Evolutionary conservation across 2,329 filamentous ascomycete species (phyloP).

Genomic region (Didymella segeticola): DNA sequence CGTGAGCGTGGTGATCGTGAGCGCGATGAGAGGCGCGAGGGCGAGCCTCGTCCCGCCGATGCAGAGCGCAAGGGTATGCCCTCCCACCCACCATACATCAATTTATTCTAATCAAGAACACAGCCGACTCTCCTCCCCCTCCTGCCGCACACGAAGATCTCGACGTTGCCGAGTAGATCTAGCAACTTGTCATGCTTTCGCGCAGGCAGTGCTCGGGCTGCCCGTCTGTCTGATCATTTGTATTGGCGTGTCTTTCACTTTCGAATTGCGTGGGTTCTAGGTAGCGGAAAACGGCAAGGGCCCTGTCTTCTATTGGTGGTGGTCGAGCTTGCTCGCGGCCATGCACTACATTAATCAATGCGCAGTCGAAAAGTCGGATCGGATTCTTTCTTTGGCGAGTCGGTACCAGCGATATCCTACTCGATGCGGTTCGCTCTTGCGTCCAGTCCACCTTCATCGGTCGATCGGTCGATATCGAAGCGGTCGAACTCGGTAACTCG

Average conservation of each 20-base stretch:
- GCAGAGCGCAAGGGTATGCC: slow-evolving; percentile 85
- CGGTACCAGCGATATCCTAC: slow-evolving; percentile 45
- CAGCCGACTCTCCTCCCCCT: slow-evolving; percentile 78
- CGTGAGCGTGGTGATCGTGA: slow-evolving; percentile 57
- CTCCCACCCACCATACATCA: slow-evolving; percentile 23
- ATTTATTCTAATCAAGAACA: slow-evolving; percentile 38
- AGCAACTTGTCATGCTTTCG: slow-evolving; percentile 23
- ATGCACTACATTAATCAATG: slow-evolving; percentile 45
- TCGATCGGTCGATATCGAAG: slow-evolving; percentile 45
- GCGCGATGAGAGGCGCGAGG: slow-evolving; percentile 58
- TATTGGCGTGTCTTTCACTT: slow-evolving; percentile 24
- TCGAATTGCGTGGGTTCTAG: slow-evolving; percentile 32
- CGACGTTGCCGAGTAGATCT: slow-evolving; percentile 80
- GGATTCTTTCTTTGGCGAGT: slow-evolving; percentile 40
- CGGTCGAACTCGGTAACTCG: slow-evolving; percentile 37
- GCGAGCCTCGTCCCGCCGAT: slow-evolving; percentile 76
- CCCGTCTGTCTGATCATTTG: slow-evolving; percentile 23
- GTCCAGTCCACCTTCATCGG: slow-evolving; percentile 31
- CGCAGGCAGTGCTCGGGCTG: slow-evolving; percentile 18
- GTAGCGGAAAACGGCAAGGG: slow-evolving; percentile 33
- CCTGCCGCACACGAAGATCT: slow-evolving; percentile 83
- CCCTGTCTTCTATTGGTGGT: slow-evolving; percentile 22
- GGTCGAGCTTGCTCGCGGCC: slow-evolving; percentile 33
- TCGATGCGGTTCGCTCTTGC: slow-evolving; percentile 42
- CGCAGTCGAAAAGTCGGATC: slow-evolving; percentile 46